Percentiles rank a stretch among this genome's conserved stretches.
These are phyloP conservation scores for Linanthus parryae DNA, from an alignment of 148 eudicot genomes.

Conservation along the genomic window DNA sequence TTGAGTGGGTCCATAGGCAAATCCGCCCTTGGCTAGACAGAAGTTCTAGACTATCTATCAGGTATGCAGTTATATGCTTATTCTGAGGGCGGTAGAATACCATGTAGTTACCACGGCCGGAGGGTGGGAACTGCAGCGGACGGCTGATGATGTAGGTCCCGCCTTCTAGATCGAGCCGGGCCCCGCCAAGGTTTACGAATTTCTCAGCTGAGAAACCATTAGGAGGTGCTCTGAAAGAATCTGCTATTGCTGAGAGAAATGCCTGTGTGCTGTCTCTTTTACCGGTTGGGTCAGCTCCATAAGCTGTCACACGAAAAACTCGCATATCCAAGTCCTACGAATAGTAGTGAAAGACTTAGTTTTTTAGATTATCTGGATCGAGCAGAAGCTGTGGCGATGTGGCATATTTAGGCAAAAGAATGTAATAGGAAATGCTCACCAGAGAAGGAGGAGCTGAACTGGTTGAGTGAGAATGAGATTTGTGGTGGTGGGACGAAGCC, in stretches of 20 bases:
- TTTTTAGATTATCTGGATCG: background rate
- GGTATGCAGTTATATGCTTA: no score
- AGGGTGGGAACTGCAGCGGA: constrained; percentile 45
- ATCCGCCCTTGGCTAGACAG: no score
- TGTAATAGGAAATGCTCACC: background rate
- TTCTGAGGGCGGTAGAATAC: no score
- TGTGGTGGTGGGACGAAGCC: constrained; percentile 6
- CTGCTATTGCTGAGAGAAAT: constrained; percentile 40
- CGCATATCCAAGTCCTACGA: constrained; percentile 16
- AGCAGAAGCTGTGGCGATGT: background rate
- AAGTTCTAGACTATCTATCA: no score
- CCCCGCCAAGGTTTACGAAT: constrained; percentile 67
- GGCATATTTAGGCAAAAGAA: background rate
- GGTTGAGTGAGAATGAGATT: constrained; percentile 10
- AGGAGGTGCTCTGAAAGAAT: constrained; percentile 28
- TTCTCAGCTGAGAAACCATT: constrained; percentile 35
- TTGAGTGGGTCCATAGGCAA: no score
- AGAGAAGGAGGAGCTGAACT: constrained; percentile 2
- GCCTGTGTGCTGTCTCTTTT: constrained; percentile 60
- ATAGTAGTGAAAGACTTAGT: background rate
- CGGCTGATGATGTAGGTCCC: constrained; percentile 62
- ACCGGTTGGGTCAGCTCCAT: constrained; percentile 85
- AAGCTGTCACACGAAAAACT: constrained; percentile 51
- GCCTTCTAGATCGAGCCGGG: constrained; percentile 54
- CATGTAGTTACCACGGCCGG: constrained; percentile 55